Evolutionary conservation across 169 alveolate species (phyloP), one percentile per base, ranked within the genome.

Genomic region (Hepatocystis sp.): DNA sequence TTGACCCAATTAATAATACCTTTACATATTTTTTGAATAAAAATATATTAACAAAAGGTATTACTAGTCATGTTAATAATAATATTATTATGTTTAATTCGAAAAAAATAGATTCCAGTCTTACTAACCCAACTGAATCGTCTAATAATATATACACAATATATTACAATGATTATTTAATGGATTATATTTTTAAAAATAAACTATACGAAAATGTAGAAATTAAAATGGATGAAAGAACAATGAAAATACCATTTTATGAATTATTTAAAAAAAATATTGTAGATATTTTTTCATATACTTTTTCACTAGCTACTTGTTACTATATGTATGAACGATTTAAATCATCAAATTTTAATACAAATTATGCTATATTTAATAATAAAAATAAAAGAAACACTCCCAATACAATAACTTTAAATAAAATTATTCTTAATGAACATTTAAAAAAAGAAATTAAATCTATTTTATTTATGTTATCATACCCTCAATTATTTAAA

Each of bases 131-230:
- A 10, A 36, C 47, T 5, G 66, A 66, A n/a, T 34, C 13, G 4
- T 17, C 5, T 1, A 66, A 46, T 19, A 46, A 51, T 2, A 23
- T 61, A 34, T 49, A 78, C 11, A 61, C 81, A 34, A 36, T 63
- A 10, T 78, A 60, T 47, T 78, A 78, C 17, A 60, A 58, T 47
- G 89, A 78, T 19, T 78, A 61, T 39, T 60, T 78, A 10, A 61
- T 78, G 89, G 61, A 61, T 19, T 78, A 60, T 61, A n/a, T 78
- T 8, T 27, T 78, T 2, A 78, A 78, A 78, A 78, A 78, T 47
- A 60, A 61, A 55, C 4, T 44, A 2, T 78, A 78, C 13, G 89
- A 78, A 78, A 30, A 78, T 47, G 58, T 78, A 25, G 84, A 78
- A 21, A 34, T 78, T 3, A 15, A 23, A 61, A 11, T 78, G 8